Conservation (phyloP, 2,329 filamentous ascomycete species). For the Aureobasidium zeae region DNA sequence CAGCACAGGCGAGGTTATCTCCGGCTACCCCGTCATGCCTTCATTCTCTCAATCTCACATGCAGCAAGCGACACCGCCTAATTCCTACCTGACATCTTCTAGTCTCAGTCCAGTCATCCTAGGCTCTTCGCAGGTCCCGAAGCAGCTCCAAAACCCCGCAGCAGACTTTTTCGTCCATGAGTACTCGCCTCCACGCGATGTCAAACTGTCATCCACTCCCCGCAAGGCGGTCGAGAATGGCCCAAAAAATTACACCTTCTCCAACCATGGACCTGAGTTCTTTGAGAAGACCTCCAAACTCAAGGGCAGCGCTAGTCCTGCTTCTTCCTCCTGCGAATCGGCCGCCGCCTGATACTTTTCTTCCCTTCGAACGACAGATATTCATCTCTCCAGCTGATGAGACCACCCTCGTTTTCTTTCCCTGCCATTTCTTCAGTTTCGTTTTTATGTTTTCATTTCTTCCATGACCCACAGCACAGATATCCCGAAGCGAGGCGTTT, state of each 20-base stretch:
- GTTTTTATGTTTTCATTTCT: background rate
- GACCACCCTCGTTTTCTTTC: conserved; percentile 4
- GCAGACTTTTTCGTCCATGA: conserved; percentile 38
- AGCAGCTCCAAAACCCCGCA: conserved; percentile 22
- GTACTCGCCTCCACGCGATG: conserved; percentile 37
- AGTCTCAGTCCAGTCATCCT: conserved; percentile 8
- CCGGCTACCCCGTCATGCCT: conserved; percentile 13
- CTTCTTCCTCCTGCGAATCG: conserved; percentile 10
- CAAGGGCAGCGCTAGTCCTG: conserved; percentile 11
- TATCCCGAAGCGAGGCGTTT: conserved; percentile 15
- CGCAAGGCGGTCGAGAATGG: conserved; percentile 24
- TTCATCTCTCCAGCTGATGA: conserved; percentile 9
- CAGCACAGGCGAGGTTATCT: conserved; percentile 14
- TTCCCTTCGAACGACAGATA: conserved; percentile 1
- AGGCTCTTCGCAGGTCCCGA: conserved; percentile 23
- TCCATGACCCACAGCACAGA: conserved; percentile 7
- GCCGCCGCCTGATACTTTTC: background rate
- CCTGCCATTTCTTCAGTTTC: background rate
- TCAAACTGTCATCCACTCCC: conserved; percentile 27
- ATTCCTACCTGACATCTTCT: conserved; percentile 17
- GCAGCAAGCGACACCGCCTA: conserved; percentile 17
- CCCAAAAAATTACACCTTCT: conserved; percentile 40
- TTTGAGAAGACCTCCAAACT: conserved; percentile 28
- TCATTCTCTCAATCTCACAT: conserved; percentile 10
- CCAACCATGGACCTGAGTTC: conserved; percentile 38